Evolutionary conservation across 73 alveolate species (phyloP).

Genomic region (Tetrahymena borealis): DNA sequence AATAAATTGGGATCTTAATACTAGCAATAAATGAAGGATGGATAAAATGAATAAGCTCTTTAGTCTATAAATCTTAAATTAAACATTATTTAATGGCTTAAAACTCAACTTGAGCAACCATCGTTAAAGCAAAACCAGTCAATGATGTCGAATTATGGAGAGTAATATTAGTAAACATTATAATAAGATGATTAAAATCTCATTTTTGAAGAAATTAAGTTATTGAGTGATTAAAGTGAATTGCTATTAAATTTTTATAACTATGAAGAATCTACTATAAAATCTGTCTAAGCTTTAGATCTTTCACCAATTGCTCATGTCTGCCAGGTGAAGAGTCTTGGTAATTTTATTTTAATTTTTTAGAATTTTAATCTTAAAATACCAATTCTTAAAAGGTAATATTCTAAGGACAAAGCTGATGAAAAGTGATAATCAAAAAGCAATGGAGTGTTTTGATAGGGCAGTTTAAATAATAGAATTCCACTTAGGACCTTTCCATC

Average conservation of each 20-base stretch:
- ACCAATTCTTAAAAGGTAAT: background rate
- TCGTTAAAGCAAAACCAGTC: background rate
- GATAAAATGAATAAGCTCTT: background rate
- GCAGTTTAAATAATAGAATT: conserved; percentile 51
- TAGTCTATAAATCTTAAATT: background rate
- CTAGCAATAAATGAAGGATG: background rate
- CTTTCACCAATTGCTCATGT: background rate
- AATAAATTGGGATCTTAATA: background rate
- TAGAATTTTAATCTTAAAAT: background rate
- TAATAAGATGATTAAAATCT: background rate
- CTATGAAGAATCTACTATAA: background rate
- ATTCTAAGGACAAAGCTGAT: background rate
- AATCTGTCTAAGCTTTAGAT: background rate
- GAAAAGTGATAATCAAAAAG: conserved; percentile 1
- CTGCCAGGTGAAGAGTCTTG: background rate
- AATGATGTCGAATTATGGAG: background rate
- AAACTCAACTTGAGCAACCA: background rate
- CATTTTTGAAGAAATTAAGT: background rate
- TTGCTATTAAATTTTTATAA: background rate
- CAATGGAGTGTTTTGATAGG: conserved; percentile 44
- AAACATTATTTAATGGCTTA: background rate
- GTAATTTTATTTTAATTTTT: background rate
- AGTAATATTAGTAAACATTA: background rate
- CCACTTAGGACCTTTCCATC: conserved; percentile 74
- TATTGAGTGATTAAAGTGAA: background rate